phyloP scores from a whole-genome alignment of 129 eudicot species.

The Tagetes patula region DNA sequence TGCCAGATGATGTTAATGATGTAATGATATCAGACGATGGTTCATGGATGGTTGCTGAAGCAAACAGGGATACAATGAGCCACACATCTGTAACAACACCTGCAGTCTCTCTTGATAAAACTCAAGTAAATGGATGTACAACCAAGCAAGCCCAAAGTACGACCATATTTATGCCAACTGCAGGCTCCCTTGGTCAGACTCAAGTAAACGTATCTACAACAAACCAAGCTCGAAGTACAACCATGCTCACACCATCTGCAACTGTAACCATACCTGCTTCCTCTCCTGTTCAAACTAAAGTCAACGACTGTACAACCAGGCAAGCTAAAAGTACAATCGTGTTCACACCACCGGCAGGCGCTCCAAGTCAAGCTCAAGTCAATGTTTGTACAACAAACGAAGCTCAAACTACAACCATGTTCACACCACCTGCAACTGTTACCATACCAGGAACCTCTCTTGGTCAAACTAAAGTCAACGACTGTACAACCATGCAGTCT shows the following conservation, averaged over 20 bases:
- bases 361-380: not conserved
- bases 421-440: not conserved
- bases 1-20: slow-evolving; percentile 29
- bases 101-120: not conserved
- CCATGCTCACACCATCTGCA: not conserved
- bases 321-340: not conserved
- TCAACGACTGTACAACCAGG: not conserved
- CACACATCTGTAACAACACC: not conserved
- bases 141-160: not conserved
- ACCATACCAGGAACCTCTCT: not conserved
- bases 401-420: slow-evolving; percentile 21
- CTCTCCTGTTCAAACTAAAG: slow-evolving; percentile 7
- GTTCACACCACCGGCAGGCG: not conserved
- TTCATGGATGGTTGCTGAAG: slow-evolving; percentile 34
- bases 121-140: not conserved
- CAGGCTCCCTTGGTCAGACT: slow-evolving; percentile 11
- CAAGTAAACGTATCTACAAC: slow-evolving; percentile 1
- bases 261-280: not conserved
- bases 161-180: slow-evolving; percentile 3
- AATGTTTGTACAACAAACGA: not conserved
- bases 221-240: not conserved
- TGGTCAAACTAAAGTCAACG: not conserved
- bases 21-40: slow-evolving; percentile 41
- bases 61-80: slow-evolving; percentile 9
- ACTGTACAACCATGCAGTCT: not conserved